Percentiles rank a stretch among this genome's conserved stretches.
Evolutionary conservation across 2,329 filamentous ascomycete genomes (phyloP).

Genomic region (Penicillium brasilianum): DNA sequence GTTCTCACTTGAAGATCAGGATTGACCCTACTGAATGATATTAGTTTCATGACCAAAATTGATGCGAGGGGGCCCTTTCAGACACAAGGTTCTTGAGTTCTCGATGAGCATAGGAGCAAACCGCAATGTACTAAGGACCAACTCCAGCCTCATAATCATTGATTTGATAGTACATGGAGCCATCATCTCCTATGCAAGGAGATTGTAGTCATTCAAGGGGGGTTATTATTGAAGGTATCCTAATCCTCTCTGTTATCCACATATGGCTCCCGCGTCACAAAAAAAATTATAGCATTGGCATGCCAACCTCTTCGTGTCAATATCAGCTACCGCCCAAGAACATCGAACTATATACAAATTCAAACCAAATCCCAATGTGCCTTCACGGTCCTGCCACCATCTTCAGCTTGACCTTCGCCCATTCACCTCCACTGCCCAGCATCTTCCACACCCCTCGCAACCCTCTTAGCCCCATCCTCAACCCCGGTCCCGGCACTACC

Average conservation of each 20-base stretch:
- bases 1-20: not conserved
- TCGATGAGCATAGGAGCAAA: not conserved
- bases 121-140: not conserved
- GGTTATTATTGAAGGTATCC: no score
- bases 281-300: no score
- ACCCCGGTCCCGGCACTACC: conserved; percentile 60
- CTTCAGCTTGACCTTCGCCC: not conserved
- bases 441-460: conserved; percentile 62
- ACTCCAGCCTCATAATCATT: not conserved
- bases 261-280: no score
- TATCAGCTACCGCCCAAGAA: not conserved
- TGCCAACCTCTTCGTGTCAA: no score
- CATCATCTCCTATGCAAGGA: no score
- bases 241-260: no score
- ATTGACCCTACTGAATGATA: not conserved
- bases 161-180: not conserved
- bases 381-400: not conserved
- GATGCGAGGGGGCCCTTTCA: not conserved
- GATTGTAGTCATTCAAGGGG: no score
- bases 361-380: not conserved
- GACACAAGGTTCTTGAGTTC: not conserved
- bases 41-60: not conserved
- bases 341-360: not conserved
- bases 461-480: conserved; percentile 55
- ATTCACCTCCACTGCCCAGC: conserved; percentile 58